These are phyloP conservation scores for Leptographium lundbergii DNA, from an alignment of 2,329 filamentous ascomycete genomes.

Conservation along the genomic window DNA sequence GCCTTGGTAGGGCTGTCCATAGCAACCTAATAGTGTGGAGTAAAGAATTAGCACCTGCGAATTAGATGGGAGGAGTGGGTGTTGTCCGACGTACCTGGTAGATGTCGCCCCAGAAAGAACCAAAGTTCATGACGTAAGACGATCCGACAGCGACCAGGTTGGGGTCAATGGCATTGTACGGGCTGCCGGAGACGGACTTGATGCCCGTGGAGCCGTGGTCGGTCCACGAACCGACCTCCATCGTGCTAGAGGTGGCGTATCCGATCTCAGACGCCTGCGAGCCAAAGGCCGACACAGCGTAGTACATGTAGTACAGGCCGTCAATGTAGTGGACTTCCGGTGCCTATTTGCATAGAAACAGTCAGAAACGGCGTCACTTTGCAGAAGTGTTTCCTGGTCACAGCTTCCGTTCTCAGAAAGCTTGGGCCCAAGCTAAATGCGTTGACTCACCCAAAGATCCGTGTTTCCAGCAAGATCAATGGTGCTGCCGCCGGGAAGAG, in stretches of 20 bases:
- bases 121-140: constrained; percentile 42
- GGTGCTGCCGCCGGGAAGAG: constrained; percentile 22
- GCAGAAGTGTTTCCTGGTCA: background rate
- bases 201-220: constrained; percentile 45
- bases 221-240: constrained; percentile 47
- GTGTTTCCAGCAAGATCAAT: constrained; percentile 24
- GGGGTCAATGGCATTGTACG: constrained; percentile 49
- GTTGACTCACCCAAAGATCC: constrained; percentile 24
- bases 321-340: constrained; percentile 49
- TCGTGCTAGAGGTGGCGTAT: constrained; percentile 28
- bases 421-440: background rate
- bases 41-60: background rate
- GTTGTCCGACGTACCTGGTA: constrained; percentile 35
- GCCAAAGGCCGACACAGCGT: constrained; percentile 48
- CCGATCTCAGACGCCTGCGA: constrained; percentile 49
- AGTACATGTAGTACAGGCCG: constrained; percentile 51
- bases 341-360: constrained; percentile 29
- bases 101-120: constrained; percentile 55
- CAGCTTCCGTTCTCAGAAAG: background rate
- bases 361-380: background rate
- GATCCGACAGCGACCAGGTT: constrained; percentile 37
- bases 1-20: constrained; percentile 26
- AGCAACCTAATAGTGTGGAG: constrained; percentile 8
- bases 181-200: constrained; percentile 24
- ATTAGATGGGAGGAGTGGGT: background rate